These are phyloP conservation scores for Asterophora lycoperdoides DNA, from an alignment of 768 basidiomycete species.

Conservation along the genomic window DNA sequence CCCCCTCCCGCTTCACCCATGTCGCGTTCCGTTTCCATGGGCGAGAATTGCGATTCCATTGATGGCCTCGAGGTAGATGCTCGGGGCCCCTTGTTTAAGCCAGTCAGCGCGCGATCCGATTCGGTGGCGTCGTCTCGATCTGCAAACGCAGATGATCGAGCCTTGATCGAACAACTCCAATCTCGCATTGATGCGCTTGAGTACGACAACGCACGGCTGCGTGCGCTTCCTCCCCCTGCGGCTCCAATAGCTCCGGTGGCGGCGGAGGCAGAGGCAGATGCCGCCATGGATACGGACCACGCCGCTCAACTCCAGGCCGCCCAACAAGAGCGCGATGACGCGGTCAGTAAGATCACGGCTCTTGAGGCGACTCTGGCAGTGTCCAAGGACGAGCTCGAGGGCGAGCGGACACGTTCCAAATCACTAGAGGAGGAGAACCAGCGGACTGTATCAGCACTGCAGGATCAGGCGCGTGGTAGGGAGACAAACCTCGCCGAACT, in stretches of 20 bases:
- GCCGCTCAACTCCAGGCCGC: conserved; percentile 39
- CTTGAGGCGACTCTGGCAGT: conserved; percentile 40
- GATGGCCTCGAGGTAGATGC: conserved; percentile 32
- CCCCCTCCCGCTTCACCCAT: conserved; percentile 72
- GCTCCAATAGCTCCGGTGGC: conserved; percentile 13
- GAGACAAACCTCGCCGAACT: conserved; percentile 33
- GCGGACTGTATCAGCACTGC: conserved; percentile 36
- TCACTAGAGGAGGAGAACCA: conserved; percentile 41
- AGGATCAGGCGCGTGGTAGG: conserved; percentile 42
- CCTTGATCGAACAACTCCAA: conserved; percentile 38
- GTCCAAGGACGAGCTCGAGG: conserved; percentile 39
- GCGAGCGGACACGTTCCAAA: conserved; percentile 42
- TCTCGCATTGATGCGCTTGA: conserved; percentile 59
- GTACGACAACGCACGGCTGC: conserved; percentile 64
- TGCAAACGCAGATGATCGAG: conserved; percentile 30
- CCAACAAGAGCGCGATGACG: conserved; percentile 43
- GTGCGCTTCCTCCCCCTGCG: conserved; percentile 23
- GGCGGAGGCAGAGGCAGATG: conserved; percentile 35
- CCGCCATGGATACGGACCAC: too few relatives aligned
- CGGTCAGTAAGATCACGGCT: conserved; percentile 33
- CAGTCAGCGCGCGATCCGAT: conserved; percentile 28
- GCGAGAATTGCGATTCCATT: conserved; percentile 20
- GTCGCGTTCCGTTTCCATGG: conserved; percentile 35
- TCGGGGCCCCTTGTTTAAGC: conserved; percentile 42
- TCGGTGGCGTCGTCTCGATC: conserved; percentile 37